Evolutionary conservation across 495 filamentous ascomycete species (phyloP), one percentile per base, ranked within the genome.

Genomic region (Saxophila tyrrhenica): DNA sequence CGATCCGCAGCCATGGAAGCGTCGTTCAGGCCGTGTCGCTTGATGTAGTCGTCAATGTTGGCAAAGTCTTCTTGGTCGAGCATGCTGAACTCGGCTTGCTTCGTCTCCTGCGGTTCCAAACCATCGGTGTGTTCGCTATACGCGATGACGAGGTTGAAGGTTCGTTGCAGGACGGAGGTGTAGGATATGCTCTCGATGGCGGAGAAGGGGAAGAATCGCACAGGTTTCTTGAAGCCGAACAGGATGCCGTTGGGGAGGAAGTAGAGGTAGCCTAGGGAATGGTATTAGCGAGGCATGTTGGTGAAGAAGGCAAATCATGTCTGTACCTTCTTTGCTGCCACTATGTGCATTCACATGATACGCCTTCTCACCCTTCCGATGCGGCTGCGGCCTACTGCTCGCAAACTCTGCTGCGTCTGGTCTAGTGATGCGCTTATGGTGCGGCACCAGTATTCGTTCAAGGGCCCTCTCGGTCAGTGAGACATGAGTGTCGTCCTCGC

Each of bases 161-260:
- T 97, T 7, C 87, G 81, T 60, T 92, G 89, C 3, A 97, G 75
- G 47, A 98, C 84, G 25, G 78, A 89, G 2, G 88, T 94, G 65
- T 95, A 97, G 48, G 84, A 89, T 15, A 96, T 77, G 10, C 85
- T 85, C 2, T 82, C 81, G 49, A 97, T 84, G 39, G 75, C 72
- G 43, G 85, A 79, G 44, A 94, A 85, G 2, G 87, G 81, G 56
- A 97, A 82, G 73, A 88, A 95, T 16, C 87, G 62, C 22, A 98
- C 71, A 0, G 92, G 92, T 64, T 98, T 98, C 68, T 95, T 95
- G 78, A 95, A 97, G 0, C 81, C 89, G 75, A 86, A 98, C 25
- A 98, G 65, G 44, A 98, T 91, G 1, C 92, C 92, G 20, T 76
- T 82, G 41, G 84, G 78, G 7, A 96, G 74, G 64, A 97, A 85